phyloP scores from a whole-genome alignment of 352 stramenopile genomes.

The Phytophthora palmivora region DNA sequence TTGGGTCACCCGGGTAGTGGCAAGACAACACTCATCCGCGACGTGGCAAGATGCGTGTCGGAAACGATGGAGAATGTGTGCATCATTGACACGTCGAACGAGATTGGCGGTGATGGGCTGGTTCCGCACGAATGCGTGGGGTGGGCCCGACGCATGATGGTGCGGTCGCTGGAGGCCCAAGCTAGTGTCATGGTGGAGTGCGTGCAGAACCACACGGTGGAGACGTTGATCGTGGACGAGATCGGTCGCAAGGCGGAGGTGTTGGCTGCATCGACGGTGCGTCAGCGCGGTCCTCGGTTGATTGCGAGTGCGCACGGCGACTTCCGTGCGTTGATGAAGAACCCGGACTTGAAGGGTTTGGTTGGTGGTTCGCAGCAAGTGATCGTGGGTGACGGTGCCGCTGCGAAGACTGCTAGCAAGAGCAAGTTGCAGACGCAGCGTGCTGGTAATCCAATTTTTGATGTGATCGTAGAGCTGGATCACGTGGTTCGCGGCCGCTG shows the following conservation, averaged over 20 bases:
- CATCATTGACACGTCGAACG: conserved; percentile 93
- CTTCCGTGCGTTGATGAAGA: conserved; percentile 85
- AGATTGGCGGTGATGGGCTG: conserved; percentile 89
- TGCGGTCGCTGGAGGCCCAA: conserved; percentile 72
- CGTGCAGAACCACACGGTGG: conserved; percentile 91
- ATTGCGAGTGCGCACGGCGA: conserved; percentile 89
- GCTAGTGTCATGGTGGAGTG: conserved; percentile 88
- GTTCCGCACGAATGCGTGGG: conserved; percentile 81
- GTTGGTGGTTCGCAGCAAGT: conserved; percentile 80
- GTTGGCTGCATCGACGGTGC: conserved; percentile 65
- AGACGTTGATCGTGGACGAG: conserved; percentile 91
- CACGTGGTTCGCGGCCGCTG: conserved; percentile 59
- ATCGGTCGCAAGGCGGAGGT: conserved; percentile 86
- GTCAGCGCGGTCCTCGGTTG: conserved; percentile 79
- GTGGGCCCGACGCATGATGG: conserved; percentile 82
- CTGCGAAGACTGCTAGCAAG: conserved; percentile 38
- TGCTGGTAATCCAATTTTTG: conserved; percentile 72
- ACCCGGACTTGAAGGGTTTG: conserved; percentile 79
- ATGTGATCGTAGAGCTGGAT: conserved; percentile 87
- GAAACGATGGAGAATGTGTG: conserved; percentile 72
- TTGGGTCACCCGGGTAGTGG: conserved; percentile 71
- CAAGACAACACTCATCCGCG: conserved; percentile 89
- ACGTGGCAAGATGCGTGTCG: conserved; percentile 74
- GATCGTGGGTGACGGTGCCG: conserved; percentile 61
- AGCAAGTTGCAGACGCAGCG: conserved; percentile 58